Evolutionary conservation across 495 filamentous ascomycete species (phyloP), one percentile per base, ranked within the genome.

Genomic region (Penicillium pulvis): DNA sequence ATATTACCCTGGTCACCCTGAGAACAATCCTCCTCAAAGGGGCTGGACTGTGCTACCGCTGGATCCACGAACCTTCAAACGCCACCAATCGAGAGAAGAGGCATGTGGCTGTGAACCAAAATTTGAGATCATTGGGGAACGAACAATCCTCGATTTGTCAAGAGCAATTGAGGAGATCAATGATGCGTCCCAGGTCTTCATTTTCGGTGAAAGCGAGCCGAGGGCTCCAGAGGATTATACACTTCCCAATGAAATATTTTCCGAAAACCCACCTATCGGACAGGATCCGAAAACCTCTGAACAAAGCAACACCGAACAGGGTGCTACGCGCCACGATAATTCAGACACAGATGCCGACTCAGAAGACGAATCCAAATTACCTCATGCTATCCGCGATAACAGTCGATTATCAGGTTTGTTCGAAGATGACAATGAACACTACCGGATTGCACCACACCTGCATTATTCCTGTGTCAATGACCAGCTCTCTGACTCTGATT

Each of bases 31-130:
- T 46, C 54, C 50, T 1, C 55, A 68, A 28, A 54, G 72, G 43
- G 80, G 80, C 14, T 84, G 81, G 81, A 71, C 70, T 28, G 75
- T 84, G 24, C 59, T 81, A 36, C 80, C 81, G 35, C 59, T 84
- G 41, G 79, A 83, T 57, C 81, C 80, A 16, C 70, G 73, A 19
- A 71, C 69, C 30, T 82, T 81, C 54, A 76, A 75, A 53, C 50
- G 65, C 2, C 67, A 71, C 42, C 55, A 64, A 9, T 61, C 62
- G 1, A 66, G 50, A 19, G 52, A 67, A 55, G 74, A 82, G 7
- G 79, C 79, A 6, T 81, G 77, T 58, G 80, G 81, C 33, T 77
- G 78, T n/a, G 46, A 66, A 16, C 75, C 71, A 46, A 57, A 59
- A 33, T 56, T 64, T 17, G 50, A 57, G 6, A 28, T 57, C 17